phyloP scores from a whole-genome alignment of 148 eudicot genomes.

The Camellia lanceoleosa region DNA sequence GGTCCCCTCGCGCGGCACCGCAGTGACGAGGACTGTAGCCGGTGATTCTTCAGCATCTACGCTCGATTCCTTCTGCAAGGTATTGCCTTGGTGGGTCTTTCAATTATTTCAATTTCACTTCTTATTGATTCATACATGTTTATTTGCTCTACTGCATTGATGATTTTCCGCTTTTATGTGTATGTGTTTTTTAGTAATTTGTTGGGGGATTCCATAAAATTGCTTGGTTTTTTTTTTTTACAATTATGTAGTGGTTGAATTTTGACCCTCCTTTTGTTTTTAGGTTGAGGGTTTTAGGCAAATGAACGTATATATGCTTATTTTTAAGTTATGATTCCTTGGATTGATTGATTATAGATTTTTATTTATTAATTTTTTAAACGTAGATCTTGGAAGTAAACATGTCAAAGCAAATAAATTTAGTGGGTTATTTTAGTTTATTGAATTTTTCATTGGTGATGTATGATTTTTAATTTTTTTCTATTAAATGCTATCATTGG shows the following conservation, averaged over 20 bases:
- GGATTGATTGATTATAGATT: not conserved
- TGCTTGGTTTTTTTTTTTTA: not conserved
- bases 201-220: not conserved
- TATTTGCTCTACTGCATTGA: not conserved
- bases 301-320: not conserved
- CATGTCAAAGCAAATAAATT: not conserved
- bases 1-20: conserved; percentile 24
- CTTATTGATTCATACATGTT: not conserved
- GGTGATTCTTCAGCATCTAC: conserved; percentile 26
- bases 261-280: not conserved
- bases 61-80: conserved; percentile 34
- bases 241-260: not conserved
- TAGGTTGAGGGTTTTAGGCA: not conserved
- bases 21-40: conserved; percentile 22
- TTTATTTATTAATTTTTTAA: not conserved
- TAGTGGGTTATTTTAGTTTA: not conserved
- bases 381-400: not conserved
- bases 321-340: not conserved
- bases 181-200: not conserved
- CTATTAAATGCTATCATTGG: too few species aligned
- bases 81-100: conserved; percentile 17
- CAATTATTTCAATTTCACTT: conserved; percentile 3
- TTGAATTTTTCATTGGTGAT: too few species aligned
- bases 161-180: not conserved
- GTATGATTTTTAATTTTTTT: too few species aligned